phyloP scores from a whole-genome alignment of 2,329 filamentous ascomycete genomes.

The Colletotrichum tropicale region DNA sequence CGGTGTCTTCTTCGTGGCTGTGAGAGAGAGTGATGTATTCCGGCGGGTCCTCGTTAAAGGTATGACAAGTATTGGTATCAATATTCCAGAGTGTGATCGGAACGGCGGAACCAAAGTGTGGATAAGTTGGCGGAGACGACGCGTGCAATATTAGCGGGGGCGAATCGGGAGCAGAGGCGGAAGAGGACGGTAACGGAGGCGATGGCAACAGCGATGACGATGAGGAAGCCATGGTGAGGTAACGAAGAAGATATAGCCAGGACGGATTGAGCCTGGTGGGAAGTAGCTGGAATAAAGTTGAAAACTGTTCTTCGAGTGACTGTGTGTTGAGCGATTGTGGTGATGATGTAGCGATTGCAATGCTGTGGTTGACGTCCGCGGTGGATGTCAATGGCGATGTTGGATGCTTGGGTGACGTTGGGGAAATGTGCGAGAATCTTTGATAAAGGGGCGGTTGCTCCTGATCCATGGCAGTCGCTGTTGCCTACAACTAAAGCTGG shows the following conservation, averaged over 20 bases:
- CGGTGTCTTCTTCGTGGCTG: background rate
- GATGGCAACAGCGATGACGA: background rate
- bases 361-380: background rate
- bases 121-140: background rate
- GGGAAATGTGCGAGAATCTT: background rate
- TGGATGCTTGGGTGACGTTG: background rate
- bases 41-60: background rate
- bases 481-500: background rate
- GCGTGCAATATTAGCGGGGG: background rate
- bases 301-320: background rate
- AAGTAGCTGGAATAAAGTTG: background rate
- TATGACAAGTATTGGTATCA: background rate
- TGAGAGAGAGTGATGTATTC: background rate
- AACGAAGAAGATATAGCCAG: background rate
- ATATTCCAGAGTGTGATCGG: background rate
- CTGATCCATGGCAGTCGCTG: background rate
- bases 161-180: background rate
- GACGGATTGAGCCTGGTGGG: background rate
- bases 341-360: background rate
- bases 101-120: background rate
- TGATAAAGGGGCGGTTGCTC: background rate
- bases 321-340: background rate
- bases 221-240: background rate
- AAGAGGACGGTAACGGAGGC: background rate
- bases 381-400: background rate